Evolutionary conservation across 192 early-diverging fungal genomes (phyloP), one percentile per base, ranked within the genome.

Genomic region (Umbelopsis vinacea): DNA sequence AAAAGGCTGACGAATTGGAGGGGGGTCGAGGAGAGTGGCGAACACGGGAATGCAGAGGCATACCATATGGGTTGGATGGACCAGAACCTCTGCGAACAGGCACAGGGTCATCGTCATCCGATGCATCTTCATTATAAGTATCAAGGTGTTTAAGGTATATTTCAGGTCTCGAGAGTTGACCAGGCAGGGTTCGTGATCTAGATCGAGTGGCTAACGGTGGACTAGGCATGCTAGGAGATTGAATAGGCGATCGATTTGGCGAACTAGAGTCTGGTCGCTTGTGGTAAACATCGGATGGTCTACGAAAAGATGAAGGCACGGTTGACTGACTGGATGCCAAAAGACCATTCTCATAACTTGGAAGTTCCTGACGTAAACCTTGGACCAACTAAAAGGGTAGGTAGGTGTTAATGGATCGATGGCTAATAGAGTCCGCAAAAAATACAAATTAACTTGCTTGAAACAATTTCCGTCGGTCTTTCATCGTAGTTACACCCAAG

Each of bases 51-150:
- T 71, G 50, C 29, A 75, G 54, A 26, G 92, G 91, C 22, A 94
- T 81, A 17, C 93, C 90, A 72, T 95, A 95, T 21, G 91, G 91
- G 77, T 95, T 91, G 33, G 85, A 74, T 7, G 89, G 81, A 29
- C 81, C 77, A 23, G 67, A 67, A 0, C 80, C 77, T 52, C 73
- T 43, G n/a, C 71, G 55, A 46, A 74, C 71, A n/a, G 74, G 57
- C 12, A 24, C n/a, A 6, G 37, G 15, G 12, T 68, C 73, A 22
- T 74, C 73, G 1, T 66, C 63, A 2, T 78, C 72, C 6, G 40
- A 48, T 19, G 37, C 66, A 14, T 79, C 73, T 5, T 79, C 77
- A 26, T 70, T 48, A 2, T 74, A 52, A 4, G 57, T 63, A 37
- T 63, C 57, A 35, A 63, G 57, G 8, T 63, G 57, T n/a, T 35